These are phyloP conservation scores for Dictyophora rubrovolvata DNA, from an alignment of 768 basidiomycete genomes.

Conservation along the genomic window DNA sequence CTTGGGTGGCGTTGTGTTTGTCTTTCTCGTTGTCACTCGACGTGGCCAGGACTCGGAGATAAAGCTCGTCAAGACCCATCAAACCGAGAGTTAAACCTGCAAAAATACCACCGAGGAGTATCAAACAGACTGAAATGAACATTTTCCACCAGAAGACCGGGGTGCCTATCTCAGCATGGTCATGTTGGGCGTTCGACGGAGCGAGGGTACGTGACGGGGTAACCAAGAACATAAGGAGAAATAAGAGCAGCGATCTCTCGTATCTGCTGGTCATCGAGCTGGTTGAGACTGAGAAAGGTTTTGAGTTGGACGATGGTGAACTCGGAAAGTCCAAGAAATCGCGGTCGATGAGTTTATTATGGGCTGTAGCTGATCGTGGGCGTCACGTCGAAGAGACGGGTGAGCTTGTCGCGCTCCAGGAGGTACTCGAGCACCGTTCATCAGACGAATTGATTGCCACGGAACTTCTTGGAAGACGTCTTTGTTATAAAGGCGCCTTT, in stretches of 20 bases:
- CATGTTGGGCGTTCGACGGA: background rate
- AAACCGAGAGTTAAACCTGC: constrained; percentile 87
- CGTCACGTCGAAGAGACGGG: background rate
- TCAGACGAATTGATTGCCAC: too few relatives aligned
- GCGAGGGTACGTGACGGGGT: background rate
- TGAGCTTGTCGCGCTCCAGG: too few relatives aligned
- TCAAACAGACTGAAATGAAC: constrained; percentile 52
- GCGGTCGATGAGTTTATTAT: background rate
- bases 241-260: background rate
- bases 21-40: constrained; percentile 70
- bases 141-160: constrained; percentile 72
- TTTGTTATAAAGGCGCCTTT: too few relatives aligned
- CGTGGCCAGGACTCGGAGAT: constrained; percentile 73
- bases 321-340: too few relatives aligned
- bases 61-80: constrained; percentile 90
- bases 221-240: background rate
- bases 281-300: background rate
- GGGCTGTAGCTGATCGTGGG: background rate
- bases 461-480: too few relatives aligned
- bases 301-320: background rate
- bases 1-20: constrained; percentile 59
- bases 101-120: constrained; percentile 83
- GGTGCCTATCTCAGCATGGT: constrained; percentile 28
- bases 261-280: background rate
- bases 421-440: too few relatives aligned